Base-by-base conservation (phyloP, 1,139 yeast genomes). In the Diutina catenulata region DNA sequence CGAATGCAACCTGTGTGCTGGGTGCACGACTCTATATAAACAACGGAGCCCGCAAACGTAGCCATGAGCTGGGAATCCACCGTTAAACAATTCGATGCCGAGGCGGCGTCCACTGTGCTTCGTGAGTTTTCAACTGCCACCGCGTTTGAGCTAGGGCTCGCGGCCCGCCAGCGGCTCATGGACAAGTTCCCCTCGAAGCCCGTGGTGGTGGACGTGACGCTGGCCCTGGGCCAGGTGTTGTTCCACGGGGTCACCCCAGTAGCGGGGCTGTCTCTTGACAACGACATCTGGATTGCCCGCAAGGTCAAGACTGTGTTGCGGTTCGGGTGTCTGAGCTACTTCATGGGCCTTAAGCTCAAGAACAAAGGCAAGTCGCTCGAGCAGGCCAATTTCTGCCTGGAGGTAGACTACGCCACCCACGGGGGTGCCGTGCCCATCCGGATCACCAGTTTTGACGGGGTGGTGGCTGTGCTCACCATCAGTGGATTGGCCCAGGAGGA, bases 401-500 rank as follows among this genome's bases (percentile, higher is more conserved):
- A 68, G 15, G 44, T 47, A 21, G 76, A 74, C n/a, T 76, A 62
- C 47, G 76, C 80, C 9, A 54, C 64, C 37, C 81, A 75, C 46
- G 84, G 82, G 9, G 83, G 83, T 33, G 73, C 75, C 39, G 67
- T 76, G 39, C 81, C 82, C 2, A 55, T 76, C 37, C 61, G 67
- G 38, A 58, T 73, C 14, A 52, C 55, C 10, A 60, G 61, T 21
- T 50, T 59, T 28, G 76, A 67, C 44, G 64, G 66, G 16, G 57
- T 74, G 21, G 59, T 73, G 28, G 84, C 70, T 2, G 68, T 74
- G 3, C 58, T 75, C 37, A 73, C 79, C n/a, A 65, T 76, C 28
- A 70, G 79, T 50, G 83, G 83, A 0, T 64, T 76, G 45, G 61
- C 65, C 3, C 72, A 68, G 44, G 60, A 60, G 25, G 59, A 68